These are phyloP conservation scores for Vitis hybrid DNA, from an alignment of 177 flowering plant species.

Conservation along the genomic window DNA sequence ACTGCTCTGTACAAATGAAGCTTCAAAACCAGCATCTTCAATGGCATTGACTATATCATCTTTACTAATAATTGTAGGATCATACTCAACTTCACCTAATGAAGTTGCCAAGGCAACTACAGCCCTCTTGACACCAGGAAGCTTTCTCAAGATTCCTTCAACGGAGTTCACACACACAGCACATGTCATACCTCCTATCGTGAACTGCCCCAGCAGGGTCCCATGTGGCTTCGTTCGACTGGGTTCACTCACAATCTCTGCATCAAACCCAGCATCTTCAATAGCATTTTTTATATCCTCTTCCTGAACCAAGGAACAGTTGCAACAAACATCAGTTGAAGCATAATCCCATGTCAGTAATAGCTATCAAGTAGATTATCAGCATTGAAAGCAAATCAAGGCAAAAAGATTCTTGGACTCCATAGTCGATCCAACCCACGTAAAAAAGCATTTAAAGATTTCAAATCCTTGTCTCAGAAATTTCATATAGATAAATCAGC, in stretches of 20 bases:
- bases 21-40: slow-evolving; percentile 98
- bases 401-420: no score
- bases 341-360: not conserved
- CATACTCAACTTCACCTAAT: slow-evolving; percentile 90
- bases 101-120: slow-evolving; percentile 92
- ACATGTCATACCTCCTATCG: slow-evolving; percentile 98
- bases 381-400: not conserved
- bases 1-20: slow-evolving; percentile 76
- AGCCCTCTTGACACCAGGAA: slow-evolving; percentile 87
- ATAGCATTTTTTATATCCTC: slow-evolving; percentile 82
- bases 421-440: no score
- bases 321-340: not conserved
- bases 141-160: slow-evolving; percentile 77
- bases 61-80: slow-evolving; percentile 65
- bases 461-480: no score
- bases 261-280: slow-evolving; percentile 99
- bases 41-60: slow-evolving; percentile 83
- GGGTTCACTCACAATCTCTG: slow-evolving; percentile 72
- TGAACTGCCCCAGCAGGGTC: slow-evolving; percentile 75
- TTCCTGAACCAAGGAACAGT: slow-evolving; percentile 49
- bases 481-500: no score
- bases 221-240: slow-evolving; percentile 32
- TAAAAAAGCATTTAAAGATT: no score
- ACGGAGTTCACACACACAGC: slow-evolving; percentile 95
- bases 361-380: not conserved